Evolutionary conservation across 139 green algal species (phyloP).

Genomic region (Dunaliella primolecta): DNA sequence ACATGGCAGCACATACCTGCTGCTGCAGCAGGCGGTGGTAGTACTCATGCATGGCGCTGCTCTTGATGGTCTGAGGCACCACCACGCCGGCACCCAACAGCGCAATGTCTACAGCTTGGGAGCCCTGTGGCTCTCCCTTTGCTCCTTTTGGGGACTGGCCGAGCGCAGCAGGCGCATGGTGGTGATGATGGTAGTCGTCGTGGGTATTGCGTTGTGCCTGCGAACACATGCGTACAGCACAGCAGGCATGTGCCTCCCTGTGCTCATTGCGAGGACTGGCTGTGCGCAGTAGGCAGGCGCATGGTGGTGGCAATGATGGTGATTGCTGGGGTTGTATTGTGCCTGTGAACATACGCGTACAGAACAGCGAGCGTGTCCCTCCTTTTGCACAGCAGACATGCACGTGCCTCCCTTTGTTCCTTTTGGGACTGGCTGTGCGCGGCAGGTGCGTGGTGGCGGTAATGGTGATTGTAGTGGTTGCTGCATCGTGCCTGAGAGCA

Average conservation of each 20-base stretch:
- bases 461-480: too few species aligned
- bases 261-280: neutral
- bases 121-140: neutral
- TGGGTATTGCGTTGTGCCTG: neutral
- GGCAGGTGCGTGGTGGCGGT: too few species aligned
- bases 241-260: neutral
- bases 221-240: neutral
- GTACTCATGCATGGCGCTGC: neutral
- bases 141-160: neutral
- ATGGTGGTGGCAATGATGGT: too few species aligned
- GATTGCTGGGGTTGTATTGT: too few species aligned
- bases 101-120: neutral
- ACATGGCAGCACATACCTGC: neutral
- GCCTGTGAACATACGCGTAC: too few species aligned
- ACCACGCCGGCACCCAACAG: neutral
- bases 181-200: neutral
- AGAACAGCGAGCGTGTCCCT: too few species aligned
- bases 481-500: too few species aligned
- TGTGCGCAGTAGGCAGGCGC: too few species aligned
- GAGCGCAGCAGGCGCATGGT: neutral
- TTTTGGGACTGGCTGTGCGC: too few species aligned
- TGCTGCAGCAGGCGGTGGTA: neutral
- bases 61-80: neutral
- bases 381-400: too few species aligned
- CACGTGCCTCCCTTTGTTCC: too few species aligned